Base-by-base conservation (phyloP, 1,139 yeast genomes). In the Pichia sp. region DNA sequence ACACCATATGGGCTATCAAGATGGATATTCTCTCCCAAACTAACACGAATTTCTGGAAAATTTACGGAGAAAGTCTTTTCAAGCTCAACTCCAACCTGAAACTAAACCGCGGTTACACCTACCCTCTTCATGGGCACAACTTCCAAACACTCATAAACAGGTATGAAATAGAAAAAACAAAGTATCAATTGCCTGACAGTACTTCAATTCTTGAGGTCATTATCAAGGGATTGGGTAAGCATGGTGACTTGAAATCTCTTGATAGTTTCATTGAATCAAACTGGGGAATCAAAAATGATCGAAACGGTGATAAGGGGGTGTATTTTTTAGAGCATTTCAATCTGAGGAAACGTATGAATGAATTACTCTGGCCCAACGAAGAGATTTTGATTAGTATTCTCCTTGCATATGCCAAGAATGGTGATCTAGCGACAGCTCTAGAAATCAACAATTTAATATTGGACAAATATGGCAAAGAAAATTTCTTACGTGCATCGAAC, bases 391-490 rank as follows among this genome's bases (percentile, higher is more conserved):
- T 55, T 5, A 58, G 63, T 16, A 56, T 67, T 3, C 25, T 66
- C 1, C 53, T 62, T 9, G 59, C 68, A 1, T 66, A 61, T 49
- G 47, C 63, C 6, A 59, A 59, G 52, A 64, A 65, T 47, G 59
- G 60, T 23, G 56, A 63, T 18, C 48, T 65, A 3, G 36, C 56
- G 10, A 54, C 58, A 39, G 68, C 66, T n/a, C 41, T 66, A 4
- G 40, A 54, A 26, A 41, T 61, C 5, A 57, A 64, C 44, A 58
- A 62, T 43, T 36, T 53, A n/a, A 46, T 67, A 9, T 51, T 66
- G 5, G 50, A 53, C 16, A 53, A 55, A 13, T 67, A 66, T 52
- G 26, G 53, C 5, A 47, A 50, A 19, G 50, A 53, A 19, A 62
- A 61, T 50, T 28, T 51, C 5, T 42, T 63, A 25, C 53, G 58